Conservation (phyloP, 495 filamentous ascomycete species). For the Eremomyces bilateralis region DNA sequence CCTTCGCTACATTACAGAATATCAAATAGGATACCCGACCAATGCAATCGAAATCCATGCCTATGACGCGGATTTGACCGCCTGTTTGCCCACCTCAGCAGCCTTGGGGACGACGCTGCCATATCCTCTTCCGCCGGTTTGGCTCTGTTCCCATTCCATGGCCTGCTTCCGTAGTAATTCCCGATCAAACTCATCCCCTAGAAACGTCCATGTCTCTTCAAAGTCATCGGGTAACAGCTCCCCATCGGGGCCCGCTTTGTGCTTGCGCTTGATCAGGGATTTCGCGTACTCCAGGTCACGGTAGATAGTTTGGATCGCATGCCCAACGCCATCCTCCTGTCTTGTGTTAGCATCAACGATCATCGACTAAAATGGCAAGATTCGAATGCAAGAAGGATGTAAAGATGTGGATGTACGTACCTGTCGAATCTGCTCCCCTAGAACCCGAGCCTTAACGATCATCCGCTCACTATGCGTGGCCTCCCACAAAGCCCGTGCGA, state of each 20-base stretch:
- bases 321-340: conserved; percentile 74
- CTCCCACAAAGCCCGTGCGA: conserved; percentile 78
- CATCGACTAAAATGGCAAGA: background rate
- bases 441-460: conserved; percentile 58
- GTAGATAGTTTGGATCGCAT: conserved; percentile 81
- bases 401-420: too few species aligned
- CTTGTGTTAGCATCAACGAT: background rate
- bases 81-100: too few species aligned
- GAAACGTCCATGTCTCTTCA: conserved; percentile 53
- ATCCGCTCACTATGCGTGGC: conserved; percentile 73
- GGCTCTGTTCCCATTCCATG: background rate
- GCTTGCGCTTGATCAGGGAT: conserved; percentile 49
- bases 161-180: background rate
- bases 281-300: conserved; percentile 92
- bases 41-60: too few species aligned
- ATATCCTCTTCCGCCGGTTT: too few species aligned
- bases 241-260: conserved; percentile 17
- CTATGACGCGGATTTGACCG: too few species aligned
- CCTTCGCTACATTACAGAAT: too few species aligned
- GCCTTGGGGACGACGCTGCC: too few species aligned
- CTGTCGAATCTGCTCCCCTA: conserved; percentile 72
- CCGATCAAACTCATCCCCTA: conserved; percentile 38
- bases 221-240: conserved; percentile 31
- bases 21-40: too few species aligned
- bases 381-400: background rate